Evolutionary conservation across 2,329 filamentous ascomycete species (phyloP), one percentile per base, ranked within the genome.

Genomic region (Cryphonectria radicalis): DNA sequence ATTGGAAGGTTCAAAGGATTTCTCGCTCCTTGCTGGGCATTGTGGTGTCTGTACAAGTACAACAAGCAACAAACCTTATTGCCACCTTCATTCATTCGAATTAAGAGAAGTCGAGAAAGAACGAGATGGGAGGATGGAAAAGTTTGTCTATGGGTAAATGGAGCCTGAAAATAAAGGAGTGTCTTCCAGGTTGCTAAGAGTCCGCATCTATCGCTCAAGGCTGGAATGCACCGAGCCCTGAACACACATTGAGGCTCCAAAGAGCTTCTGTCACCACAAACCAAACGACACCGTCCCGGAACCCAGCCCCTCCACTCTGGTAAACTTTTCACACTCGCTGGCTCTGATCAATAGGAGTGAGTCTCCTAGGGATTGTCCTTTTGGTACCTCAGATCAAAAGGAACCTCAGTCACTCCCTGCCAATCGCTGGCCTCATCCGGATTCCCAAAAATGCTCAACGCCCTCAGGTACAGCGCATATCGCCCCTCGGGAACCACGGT

Each of bases 371-470:
- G 10, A 14, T 11, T 50, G 7, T 2, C 17, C 22, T 60, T 57
- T 28, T 68, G 17, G 46, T 73, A 73, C 5, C n/a, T 19, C 8
- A 73, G 10, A 6, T 50, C 50, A 42, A 73, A 73, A 3, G 43
- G 40, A 6, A 53, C 43, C 46, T 40, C 10, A 5, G 14, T 19
- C 50, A 70, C 50, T 1, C 25, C 59, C 17, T 78, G 74, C 70
- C 75, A 79, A 63, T 79, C 78, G 28, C 73, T 70, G n/a, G 70
- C 63, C 22, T 75, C 73, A 0, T 71, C 40, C 13, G 66, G 63
- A 32, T 79, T 74, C 1, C 77, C 78, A 69, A 77, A 78, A 8
- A 78, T 68, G 65, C 69, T 76, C 46, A 79, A 53, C 2, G 72
- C 76, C 25, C 74, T 73, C 28, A 74, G 73, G 32, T 76, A 71